Conservation (phyloP, 2,329 filamentous ascomycete species). For the Stylonectria norvegica region DNA sequence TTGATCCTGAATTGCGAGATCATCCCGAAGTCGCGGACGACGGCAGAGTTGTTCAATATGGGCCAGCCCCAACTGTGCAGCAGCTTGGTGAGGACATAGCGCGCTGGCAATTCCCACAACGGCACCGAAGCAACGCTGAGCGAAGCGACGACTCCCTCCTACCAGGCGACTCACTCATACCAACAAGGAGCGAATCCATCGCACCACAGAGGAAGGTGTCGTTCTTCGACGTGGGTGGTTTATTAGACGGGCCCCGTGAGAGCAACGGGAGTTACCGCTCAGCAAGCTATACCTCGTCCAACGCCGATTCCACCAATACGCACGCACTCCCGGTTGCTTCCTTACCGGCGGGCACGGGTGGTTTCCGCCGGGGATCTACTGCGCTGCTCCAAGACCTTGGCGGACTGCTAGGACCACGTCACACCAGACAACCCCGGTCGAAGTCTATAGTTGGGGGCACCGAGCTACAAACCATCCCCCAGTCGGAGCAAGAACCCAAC, state of each 20-base stretch:
- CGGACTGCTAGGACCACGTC: constrained; percentile 47
- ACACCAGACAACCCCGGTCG: constrained; percentile 30
- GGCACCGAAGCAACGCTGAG: constrained; percentile 35
- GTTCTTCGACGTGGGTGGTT: constrained; percentile 81
- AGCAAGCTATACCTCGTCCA: constrained; percentile 42
- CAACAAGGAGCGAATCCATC: constrained; percentile 22
- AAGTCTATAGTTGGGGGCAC: constrained; percentile 35
- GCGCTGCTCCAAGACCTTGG: constrained; percentile 58
- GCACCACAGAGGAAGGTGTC: constrained; percentile 51
- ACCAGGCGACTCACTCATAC: constrained; percentile 32
- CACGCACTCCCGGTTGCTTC: constrained; percentile 40
- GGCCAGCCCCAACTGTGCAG: constrained; percentile 35
- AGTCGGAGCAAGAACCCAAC: constrained; percentile 35
- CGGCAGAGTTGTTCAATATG: constrained; percentile 30
- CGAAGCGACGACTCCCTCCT: constrained; percentile 46
- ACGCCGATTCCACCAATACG: constrained; percentile 37
- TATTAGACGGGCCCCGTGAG: constrained; percentile 53
- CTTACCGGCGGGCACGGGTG: constrained; percentile 42
- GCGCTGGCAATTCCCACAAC: constrained; percentile 47
- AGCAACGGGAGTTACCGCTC: constrained; percentile 34
- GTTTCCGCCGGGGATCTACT: constrained; percentile 52
- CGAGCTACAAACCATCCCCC: constrained; percentile 46
- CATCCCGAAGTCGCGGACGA: constrained; percentile 27
- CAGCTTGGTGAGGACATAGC: constrained; percentile 37
- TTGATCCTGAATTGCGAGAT: constrained; percentile 50